Conservation (phyloP, 2,329 filamentous ascomycete genomes). For the Claviceps pusilla region DNA sequence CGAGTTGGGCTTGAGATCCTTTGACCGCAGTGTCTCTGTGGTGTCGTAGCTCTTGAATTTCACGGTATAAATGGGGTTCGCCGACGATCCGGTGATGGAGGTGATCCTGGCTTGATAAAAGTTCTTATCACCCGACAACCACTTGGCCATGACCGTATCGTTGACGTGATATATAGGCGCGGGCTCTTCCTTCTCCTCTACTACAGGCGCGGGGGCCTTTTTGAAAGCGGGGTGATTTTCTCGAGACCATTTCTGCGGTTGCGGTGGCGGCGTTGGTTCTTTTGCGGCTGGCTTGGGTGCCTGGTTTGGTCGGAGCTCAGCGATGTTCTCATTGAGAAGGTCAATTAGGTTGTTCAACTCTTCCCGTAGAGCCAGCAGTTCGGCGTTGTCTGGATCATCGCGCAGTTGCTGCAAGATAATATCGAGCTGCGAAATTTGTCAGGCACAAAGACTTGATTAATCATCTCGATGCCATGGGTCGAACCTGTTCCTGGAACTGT, state of each 20-base stretch:
- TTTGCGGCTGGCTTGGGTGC: slow-evolving; percentile 30
- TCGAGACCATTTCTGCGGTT: slow-evolving; percentile 60
- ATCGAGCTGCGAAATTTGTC: slow-evolving; percentile 45
- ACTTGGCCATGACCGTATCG: slow-evolving; percentile 80
- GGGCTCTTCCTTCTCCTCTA: slow-evolving; percentile 37
- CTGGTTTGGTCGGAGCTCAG: slow-evolving; percentile 51
- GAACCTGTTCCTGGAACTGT: slow-evolving; percentile 42
- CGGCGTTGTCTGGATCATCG: slow-evolving; percentile 65
- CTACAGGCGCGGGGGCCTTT: slow-evolving; percentile 27
- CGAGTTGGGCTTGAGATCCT: slow-evolving; percentile 68
- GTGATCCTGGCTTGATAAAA: slow-evolving; percentile 91
- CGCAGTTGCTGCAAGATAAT: slow-evolving; percentile 61
- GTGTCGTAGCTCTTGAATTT: slow-evolving; percentile 86
- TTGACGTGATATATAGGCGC: slow-evolving; percentile 63
- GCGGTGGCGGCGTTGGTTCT: slow-evolving; percentile 30
- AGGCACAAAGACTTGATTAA: slow-evolving; percentile 4
- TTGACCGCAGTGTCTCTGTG: slow-evolving; percentile 65
- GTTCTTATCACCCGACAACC: slow-evolving; percentile 72
- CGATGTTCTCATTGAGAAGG: slow-evolving; percentile 64
- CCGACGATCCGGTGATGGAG: slow-evolving; percentile 82
- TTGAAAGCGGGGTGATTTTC: slow-evolving; percentile 68
- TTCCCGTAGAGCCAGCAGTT: slow-evolving; percentile 60
- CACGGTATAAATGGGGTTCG: slow-evolving; percentile 81
- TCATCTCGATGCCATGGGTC: not conserved
- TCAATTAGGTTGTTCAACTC: slow-evolving; percentile 73